These are phyloP conservation scores for Rhypophila decipiens DNA, from an alignment of 495 filamentous ascomycete species.

Conservation along the genomic window DNA sequence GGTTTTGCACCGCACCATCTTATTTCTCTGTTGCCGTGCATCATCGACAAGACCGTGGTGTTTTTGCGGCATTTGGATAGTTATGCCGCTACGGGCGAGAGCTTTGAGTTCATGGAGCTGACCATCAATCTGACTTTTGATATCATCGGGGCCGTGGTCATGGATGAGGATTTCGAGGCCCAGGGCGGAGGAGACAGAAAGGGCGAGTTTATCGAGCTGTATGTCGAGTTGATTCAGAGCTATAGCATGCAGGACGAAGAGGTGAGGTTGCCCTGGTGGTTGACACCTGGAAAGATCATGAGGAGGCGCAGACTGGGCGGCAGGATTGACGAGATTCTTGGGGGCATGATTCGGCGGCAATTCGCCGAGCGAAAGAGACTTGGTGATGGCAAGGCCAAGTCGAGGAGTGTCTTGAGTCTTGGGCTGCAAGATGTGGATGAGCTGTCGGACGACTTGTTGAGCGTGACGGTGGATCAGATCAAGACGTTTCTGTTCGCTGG, in stretches of 20 bases:
- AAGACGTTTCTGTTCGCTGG: slow-evolving; percentile 45
- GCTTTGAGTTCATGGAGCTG: slow-evolving; percentile 19
- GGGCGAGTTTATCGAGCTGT: slow-evolving; percentile 21
- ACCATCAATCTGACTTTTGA: slow-evolving; percentile 32
- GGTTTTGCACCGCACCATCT: slow-evolving; percentile 40
- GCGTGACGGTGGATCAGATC: slow-evolving; percentile 24
- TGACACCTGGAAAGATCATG: slow-evolving; percentile 9
- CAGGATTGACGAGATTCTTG: slow-evolving; percentile 14
- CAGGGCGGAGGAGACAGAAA: slow-evolving; percentile 8
- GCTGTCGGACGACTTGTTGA: slow-evolving; percentile 16
- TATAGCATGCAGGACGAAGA: slow-evolving; percentile 14
- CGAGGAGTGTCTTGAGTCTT: slow-evolving; percentile 28
- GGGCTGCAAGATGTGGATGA: slow-evolving; percentile 20
- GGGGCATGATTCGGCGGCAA: slow-evolving; percentile 20
- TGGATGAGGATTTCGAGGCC: slow-evolving; percentile 29
- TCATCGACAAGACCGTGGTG: slow-evolving; percentile 30
- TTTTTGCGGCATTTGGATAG: slow-evolving; percentile 26
- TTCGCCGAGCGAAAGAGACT: slow-evolving; percentile 9
- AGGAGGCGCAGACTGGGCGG: slow-evolving; percentile 10
- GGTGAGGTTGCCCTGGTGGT: slow-evolving; percentile 14
- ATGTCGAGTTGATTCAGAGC: slow-evolving; percentile 16
- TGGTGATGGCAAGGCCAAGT: slow-evolving; percentile 2
- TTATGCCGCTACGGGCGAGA: slow-evolving; percentile 17
- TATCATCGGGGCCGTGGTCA: slow-evolving; percentile 33
- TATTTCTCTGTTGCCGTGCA: slow-evolving; percentile 30